phyloP scores from a whole-genome alignment of 208 protist species.

The Wallacemonas sp. region DNA sequence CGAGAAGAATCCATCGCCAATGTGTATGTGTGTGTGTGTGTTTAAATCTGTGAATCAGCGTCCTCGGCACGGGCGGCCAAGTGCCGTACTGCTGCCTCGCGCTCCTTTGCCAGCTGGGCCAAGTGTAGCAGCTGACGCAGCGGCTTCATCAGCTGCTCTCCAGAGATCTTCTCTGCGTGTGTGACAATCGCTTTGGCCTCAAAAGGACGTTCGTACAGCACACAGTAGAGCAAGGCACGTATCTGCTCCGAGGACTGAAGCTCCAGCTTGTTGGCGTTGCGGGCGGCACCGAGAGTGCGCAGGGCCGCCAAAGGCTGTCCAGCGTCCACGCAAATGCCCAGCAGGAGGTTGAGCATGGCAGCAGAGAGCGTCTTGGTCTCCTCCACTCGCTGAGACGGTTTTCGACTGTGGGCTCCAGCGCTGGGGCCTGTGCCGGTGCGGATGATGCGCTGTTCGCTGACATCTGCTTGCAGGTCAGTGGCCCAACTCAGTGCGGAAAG shows the following conservation, averaged over 20 bases:
- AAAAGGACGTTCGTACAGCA: constrained; percentile 62
- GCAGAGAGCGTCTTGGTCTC: constrained; percentile 31
- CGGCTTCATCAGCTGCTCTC: constrained; percentile 28
- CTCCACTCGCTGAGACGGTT: constrained; percentile 12
- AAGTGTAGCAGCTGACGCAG: constrained; percentile 51
- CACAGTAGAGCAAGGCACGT: constrained; percentile 69
- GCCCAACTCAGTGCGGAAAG: constrained; percentile 75
- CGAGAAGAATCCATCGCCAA: too few relatives aligned
- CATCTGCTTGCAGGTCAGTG: constrained; percentile 39
- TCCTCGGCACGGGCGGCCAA: background rate
- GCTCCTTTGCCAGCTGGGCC: constrained; percentile 17
- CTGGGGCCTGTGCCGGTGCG: constrained; percentile 63
- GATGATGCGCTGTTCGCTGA: constrained; percentile 39
- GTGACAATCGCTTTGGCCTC: constrained; percentile 75
- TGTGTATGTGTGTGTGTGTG: constrained; percentile 9
- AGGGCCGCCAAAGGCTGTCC: constrained; percentile 71
- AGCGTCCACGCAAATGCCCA: constrained; percentile 77
- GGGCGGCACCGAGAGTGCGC: constrained; percentile 60
- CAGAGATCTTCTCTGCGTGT: constrained; percentile 35
- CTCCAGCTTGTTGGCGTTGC: constrained; percentile 59
- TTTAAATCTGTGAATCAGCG: constrained; percentile 6
- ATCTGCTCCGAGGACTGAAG: constrained; percentile 60
- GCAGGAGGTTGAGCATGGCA: constrained; percentile 59
- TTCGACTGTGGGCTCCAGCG: constrained; percentile 24
- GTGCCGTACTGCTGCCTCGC: constrained; percentile 14